Base-by-base conservation (phyloP, 768 basidiomycete species). In the Lactarius sanguifluus region DNA sequence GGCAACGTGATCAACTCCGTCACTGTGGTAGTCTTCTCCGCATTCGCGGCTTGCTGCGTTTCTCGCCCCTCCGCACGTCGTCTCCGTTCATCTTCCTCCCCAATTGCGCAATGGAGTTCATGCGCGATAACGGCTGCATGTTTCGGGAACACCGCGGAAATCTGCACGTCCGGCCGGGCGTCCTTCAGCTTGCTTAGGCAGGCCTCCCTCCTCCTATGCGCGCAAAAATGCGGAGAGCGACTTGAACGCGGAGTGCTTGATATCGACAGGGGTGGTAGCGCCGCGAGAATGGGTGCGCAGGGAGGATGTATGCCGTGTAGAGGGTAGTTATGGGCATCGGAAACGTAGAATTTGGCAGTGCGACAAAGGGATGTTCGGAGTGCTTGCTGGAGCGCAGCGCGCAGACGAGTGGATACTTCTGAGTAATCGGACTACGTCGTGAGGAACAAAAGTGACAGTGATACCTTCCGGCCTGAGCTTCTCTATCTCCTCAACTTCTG, bases 161-260 rank as follows among this genome's bases (percentile, higher is more conserved):
- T 36, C 25, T 41, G 68, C 43, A 62, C 71, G 69, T 67, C 71
- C 6, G 80, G 74, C 72, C 80, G 74, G 60, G 75, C 79, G 25
- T 88, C 82, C 74, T 96, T 97, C 30, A 89, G 79, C 15, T 86
- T 85, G 43, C n/a, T n/a, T n/a, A n/a, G 96, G 72, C 28, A 96
- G 75, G 0, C 82, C 83, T 8, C 86, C 84, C 74, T 96, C 96
- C 67, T 92, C 91, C 18, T 83, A 80, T n/a, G 83, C 72, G 75
- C 91, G 94, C 71, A 97, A 81, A 78, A 96, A 95, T 1, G 87
- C 82, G 1, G 87, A 82, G n/a, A 96, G 81, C 13, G 92, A 91
- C 76, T 95, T 97, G 79, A 87, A 83, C 2, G 82, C 82, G 1
- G 91, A 94, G 15, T 88, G 82, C 71, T 90, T 94, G 75, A 96